phyloP scores from a whole-genome alignment of 2,329 filamentous ascomycete genomes.

The Aureobasidium sp. region DNA sequence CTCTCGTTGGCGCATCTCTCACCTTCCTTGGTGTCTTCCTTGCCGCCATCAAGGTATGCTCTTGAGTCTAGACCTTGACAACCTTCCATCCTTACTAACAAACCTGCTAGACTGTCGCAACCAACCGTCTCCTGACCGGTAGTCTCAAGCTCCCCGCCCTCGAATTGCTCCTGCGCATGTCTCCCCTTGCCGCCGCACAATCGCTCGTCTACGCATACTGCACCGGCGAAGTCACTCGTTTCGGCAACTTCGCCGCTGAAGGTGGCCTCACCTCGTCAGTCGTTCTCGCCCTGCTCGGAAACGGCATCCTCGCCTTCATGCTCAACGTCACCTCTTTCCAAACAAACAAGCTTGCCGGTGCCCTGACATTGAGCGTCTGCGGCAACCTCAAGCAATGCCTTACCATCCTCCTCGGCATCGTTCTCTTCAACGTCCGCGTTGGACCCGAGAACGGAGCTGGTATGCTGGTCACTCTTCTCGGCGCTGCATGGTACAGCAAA shows the following conservation, averaged over 20 bases:
- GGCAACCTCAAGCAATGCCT: constrained; percentile 34
- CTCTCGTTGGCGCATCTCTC: constrained; percentile 41
- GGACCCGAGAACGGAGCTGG: constrained; percentile 44
- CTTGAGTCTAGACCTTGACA: not conserved
- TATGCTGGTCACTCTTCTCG: constrained; percentile 49
- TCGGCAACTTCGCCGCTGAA: constrained; percentile 19
- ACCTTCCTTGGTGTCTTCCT: constrained; percentile 34
- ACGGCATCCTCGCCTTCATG: constrained; percentile 29
- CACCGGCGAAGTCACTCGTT: constrained; percentile 41
- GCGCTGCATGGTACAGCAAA: constrained; percentile 53
- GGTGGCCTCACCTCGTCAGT: constrained; percentile 23
- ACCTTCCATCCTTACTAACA: not conserved
- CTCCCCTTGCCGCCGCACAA: constrained; percentile 52
- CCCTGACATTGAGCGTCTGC: constrained; percentile 31
- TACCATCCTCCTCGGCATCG: constrained; percentile 32
- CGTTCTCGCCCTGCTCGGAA: constrained; percentile 25
- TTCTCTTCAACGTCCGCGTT: constrained; percentile 31
- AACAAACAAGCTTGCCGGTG: constrained; percentile 34
- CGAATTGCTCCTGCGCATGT: constrained; percentile 57
- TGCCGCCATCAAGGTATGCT: constrained; percentile 37
- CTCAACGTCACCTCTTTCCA: constrained; percentile 34
- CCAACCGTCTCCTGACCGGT: constrained; percentile 59
- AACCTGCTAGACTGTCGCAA: constrained; percentile 46
- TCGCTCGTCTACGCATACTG: constrained; percentile 46
- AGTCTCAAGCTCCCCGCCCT: constrained; percentile 50